Evolutionary conservation across 257 asterid genomes (phyloP).

Genomic region (Ilex aquifolium): DNA sequence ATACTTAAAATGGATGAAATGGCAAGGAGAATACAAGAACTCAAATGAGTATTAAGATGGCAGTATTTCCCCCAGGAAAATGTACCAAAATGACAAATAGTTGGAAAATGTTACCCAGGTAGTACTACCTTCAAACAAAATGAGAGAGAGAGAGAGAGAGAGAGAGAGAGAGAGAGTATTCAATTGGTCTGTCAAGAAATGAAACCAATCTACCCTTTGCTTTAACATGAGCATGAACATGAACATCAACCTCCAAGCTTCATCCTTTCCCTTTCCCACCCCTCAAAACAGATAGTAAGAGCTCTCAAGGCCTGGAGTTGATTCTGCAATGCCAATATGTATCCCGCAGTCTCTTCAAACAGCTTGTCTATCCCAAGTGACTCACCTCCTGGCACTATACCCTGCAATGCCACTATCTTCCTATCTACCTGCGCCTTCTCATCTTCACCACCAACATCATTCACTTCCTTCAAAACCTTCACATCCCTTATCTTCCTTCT

Average conservation of each 20-base stretch:
- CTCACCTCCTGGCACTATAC: conserved; percentile 68
- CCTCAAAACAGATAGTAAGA: conserved; percentile 40
- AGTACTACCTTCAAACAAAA: too few relatives aligned
- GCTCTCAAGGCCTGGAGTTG: conserved; percentile 47
- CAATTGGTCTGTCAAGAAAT: too few relatives aligned
- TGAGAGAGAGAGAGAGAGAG: too few relatives aligned
- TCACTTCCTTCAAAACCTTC: conserved; percentile 7
- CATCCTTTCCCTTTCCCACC: conserved; percentile 25
- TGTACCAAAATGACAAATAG: too few relatives aligned
- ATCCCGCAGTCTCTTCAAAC: conserved; percentile 61
- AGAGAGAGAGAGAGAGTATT: too few relatives aligned
- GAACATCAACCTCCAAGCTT: conserved; percentile 40
- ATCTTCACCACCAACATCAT: conserved; percentile 11
- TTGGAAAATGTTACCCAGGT: too few relatives aligned
- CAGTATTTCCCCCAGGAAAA: too few relatives aligned
- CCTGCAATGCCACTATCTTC: conserved; percentile 45
- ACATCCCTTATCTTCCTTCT: conserved; percentile 11
- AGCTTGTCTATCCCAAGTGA: conserved; percentile 32
- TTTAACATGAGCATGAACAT: too few relatives aligned
- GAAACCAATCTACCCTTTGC: too few relatives aligned
- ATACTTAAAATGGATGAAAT: too few relatives aligned
- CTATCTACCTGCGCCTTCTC: conserved; percentile 39
- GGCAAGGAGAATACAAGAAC: too few relatives aligned
- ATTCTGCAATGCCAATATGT: conserved; percentile 42
- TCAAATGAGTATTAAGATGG: too few relatives aligned